phyloP scores from a whole-genome alignment of 768 basidiomycete genomes.

The Pisolithus marmoratus region DNA sequence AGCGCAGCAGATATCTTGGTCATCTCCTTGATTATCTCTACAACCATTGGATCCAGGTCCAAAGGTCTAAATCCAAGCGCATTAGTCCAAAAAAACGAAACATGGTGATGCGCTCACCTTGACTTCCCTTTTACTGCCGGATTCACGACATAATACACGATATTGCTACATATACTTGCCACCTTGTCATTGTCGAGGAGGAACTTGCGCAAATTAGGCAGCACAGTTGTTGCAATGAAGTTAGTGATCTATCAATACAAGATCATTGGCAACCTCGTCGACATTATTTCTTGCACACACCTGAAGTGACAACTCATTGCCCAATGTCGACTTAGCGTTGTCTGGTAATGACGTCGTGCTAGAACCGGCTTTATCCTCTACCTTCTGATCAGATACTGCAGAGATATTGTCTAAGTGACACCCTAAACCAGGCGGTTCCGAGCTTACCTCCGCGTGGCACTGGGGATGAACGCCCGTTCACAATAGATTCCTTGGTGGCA shows the following conservation, averaged over 20 bases:
- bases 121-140: constrained; percentile 76
- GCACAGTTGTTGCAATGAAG: constrained; percentile 61
- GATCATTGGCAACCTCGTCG: background rate
- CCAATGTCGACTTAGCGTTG: constrained; percentile 21
- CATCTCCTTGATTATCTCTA: constrained; percentile 74
- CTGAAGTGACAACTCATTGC: constrained; percentile 24
- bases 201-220: constrained; percentile 76
- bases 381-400: constrained; percentile 34
- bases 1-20: constrained; percentile 67
- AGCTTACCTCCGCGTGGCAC: constrained; percentile 46
- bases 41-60: constrained; percentile 64
- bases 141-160: constrained; percentile 77
- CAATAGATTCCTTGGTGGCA: constrained; percentile 53
- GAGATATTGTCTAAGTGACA: background rate
- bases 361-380: constrained; percentile 56
- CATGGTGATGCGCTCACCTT: constrained; percentile 40
- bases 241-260: constrained; percentile 52
- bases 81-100: constrained; percentile 2
- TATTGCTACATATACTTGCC: constrained; percentile 69
- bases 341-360: constrained; percentile 38
- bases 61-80: constrained; percentile 50
- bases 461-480: constrained; percentile 74
- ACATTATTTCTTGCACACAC: constrained; percentile 17
- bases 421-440: no score
- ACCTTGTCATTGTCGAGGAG: constrained; percentile 83